These are phyloP conservation scores for Ogataea paraovalis DNA, from an alignment of 805 yeast species.

Conservation along the genomic window DNA sequence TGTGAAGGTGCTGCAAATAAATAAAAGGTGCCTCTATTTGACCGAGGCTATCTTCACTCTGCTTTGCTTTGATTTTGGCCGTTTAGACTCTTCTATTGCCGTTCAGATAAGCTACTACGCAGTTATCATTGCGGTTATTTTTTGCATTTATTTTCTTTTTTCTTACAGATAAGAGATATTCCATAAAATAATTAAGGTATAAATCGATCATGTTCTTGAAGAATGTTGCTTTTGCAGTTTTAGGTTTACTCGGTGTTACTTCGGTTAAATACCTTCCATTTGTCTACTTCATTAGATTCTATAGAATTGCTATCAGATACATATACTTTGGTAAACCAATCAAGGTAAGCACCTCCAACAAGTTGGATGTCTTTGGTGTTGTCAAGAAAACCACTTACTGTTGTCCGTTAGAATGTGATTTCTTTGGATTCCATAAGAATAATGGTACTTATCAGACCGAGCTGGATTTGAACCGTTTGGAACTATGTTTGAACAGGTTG, in stretches of 20 bases:
- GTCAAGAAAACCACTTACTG: constrained; percentile 31
- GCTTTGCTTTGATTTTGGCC: too few species aligned
- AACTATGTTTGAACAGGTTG: constrained; percentile 54
- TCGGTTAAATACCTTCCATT: constrained; percentile 66
- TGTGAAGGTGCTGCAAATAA: too few species aligned
- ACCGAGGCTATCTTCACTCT: too few species aligned
- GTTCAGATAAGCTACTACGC: too few species aligned
- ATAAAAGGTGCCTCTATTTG: too few species aligned
- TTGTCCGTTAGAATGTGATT: constrained; percentile 77
- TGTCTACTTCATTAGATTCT: constrained; percentile 63
- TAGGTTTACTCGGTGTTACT: constrained; percentile 23
- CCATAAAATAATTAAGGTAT: too few species aligned
- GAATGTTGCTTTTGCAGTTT: background rate
- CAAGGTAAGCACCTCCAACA: background rate
- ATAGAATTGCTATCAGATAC: constrained; percentile 39
- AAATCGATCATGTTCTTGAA: background rate
- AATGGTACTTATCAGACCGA: constrained; percentile 84
- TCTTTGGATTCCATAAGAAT: constrained; percentile 75
- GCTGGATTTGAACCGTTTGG: constrained; percentile 73
- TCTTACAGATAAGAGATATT: too few species aligned
- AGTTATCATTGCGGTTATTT: too few species aligned
- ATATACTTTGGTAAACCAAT: constrained; percentile 36
- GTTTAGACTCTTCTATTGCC: too few species aligned
- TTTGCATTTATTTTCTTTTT: too few species aligned
- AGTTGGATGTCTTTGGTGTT: constrained; percentile 3